Base-by-base conservation (phyloP, 257 asterid species). In the Ligustrum vulgare region DNA sequence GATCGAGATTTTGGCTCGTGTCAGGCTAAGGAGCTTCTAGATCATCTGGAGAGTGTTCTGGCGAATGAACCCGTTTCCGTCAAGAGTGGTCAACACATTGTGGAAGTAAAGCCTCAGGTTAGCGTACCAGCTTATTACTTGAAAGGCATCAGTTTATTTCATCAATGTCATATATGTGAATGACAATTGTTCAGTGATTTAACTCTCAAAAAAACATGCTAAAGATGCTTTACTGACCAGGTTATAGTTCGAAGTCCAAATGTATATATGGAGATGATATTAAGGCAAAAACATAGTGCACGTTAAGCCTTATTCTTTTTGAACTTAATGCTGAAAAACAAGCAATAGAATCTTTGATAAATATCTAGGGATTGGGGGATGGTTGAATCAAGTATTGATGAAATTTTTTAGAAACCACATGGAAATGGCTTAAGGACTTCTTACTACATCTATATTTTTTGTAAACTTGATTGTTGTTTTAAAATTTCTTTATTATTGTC, bases 41-140 rank as follows among this genome's bases (percentile, higher is more conserved):
- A 91, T 83, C 97, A 91, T 83, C 89, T 90, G 33, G 91, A 88
- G 82, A 90, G 97, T 33, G 97, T 90, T 72, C 93, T 91, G 56
- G 88, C 96, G 31, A 91, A 91, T 62, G 96, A 91, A 79, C 97
- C 97, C 1, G 97, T 91, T 75, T 82, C 96, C 1, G 96, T 91
- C 82, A 91, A 91, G 84, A 87, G 94, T 47, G 93, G 96, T 60
- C 95, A 81, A 69, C 73, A 89, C 88, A 84, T 89, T 67, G 91
- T 92, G 11, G 96, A 92, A 87, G 97, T 92, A 35, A 90, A 92
- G 79, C 97, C 97, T 75, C 97, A 89, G 97, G 97, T 90, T 37
- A 75, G 85, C 41, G 5, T 23, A 62, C 67, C 31, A 32, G 47
- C 51, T 64, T 60, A 18, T 49, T 58, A 22, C 33, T 51, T 51